phyloP scores from a whole-genome alignment of 148 eudicot genomes.

The Camellia sinensis region DNA sequence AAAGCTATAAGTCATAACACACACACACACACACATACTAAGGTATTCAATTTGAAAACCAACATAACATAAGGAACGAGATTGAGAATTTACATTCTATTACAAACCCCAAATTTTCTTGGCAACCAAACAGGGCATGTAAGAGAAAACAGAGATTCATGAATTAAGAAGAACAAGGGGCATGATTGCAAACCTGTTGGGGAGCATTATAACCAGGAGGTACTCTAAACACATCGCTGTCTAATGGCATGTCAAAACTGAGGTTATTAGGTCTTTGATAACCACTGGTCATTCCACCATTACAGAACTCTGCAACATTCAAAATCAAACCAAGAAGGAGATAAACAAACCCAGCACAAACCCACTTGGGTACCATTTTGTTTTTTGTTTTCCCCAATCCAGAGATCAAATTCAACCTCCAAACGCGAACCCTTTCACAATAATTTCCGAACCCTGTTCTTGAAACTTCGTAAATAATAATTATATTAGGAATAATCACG shows the following conservation, averaged over 20 bases:
- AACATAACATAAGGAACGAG: slow-evolving; percentile 2
- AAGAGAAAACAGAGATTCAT: background rate
- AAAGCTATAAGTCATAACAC: background rate
- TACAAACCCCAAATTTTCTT: background rate
- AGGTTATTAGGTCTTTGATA: slow-evolving; percentile 36
- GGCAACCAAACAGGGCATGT: slow-evolving; percentile 10
- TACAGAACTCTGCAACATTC: slow-evolving; percentile 30
- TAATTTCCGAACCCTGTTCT: background rate
- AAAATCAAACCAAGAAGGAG: slow-evolving; percentile 28
- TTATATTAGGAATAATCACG: background rate
- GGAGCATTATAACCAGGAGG: slow-evolving; percentile 82
- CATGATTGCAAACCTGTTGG: slow-evolving; percentile 48
- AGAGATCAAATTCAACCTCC: background rate
- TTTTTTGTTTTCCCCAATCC: background rate
- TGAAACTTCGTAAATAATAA: background rate
- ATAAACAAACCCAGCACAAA: slow-evolving; percentile 18
- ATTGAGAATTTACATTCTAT: background rate
- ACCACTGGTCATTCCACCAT: slow-evolving; percentile 57
- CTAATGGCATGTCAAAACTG: slow-evolving; percentile 63
- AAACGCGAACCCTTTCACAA: background rate
- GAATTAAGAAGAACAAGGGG: background rate
- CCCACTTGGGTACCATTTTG: slow-evolving; percentile 33
- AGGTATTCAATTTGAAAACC: background rate
- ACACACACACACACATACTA: background rate
- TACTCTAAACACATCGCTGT: slow-evolving; percentile 64